Percentiles rank a stretch among this genome's conserved stretches.
Conservation (phyloP, 176 grass and related monocot species). For the Aegilops bicornis region DNA sequence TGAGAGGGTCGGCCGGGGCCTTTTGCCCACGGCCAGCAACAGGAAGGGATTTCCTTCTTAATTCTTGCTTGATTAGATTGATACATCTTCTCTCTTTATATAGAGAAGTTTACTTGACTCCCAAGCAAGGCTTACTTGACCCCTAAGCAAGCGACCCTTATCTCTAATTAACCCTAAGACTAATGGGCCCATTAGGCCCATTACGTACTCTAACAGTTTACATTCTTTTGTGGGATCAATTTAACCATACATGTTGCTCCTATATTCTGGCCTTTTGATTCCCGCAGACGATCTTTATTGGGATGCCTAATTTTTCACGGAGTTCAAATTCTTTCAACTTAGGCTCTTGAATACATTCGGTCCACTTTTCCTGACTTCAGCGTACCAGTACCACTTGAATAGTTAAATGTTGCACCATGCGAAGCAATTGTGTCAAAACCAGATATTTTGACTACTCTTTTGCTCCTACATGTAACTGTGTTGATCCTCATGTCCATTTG, state of each 20-base stretch:
- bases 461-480: conserved; percentile 4
- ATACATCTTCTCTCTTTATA: too few species aligned
- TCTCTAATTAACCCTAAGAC: too few species aligned
- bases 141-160: too few species aligned
- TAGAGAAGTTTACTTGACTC: too few species aligned
- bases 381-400: background rate
- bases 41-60: too few species aligned
- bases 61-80: too few species aligned
- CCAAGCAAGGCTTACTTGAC: too few species aligned
- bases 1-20: too few species aligned
- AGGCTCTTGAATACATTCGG: background rate
- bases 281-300: background rate
- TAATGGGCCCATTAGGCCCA: too few species aligned
- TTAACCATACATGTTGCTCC: background rate
- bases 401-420: background rate
- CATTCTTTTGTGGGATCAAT: background rate
- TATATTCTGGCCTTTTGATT: background rate
- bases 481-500: background rate
- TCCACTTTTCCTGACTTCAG: background rate
- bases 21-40: too few species aligned
- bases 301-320: background rate
- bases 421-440: background rate
- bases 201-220: background rate
- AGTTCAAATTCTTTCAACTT: background rate
- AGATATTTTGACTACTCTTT: background rate